Conservation (phyloP, 257 asterid genomes). For the Capsicum pubescens region DNA sequence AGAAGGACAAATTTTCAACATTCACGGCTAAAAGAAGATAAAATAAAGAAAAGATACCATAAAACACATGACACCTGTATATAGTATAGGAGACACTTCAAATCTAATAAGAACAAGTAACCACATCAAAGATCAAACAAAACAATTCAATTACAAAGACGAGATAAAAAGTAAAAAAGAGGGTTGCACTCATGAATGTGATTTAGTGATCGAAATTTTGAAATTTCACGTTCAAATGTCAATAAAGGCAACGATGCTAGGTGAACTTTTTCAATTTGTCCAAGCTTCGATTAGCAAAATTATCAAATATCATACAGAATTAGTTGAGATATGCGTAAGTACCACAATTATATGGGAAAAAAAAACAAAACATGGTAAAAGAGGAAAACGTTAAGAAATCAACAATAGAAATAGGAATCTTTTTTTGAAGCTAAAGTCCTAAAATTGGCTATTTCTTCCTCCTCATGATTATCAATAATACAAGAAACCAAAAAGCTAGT, state of each 20-base stretch:
- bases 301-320: no score
- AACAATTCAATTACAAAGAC: neutral
- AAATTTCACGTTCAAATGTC: neutral
- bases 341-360: rapidly evolving
- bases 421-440: neutral
- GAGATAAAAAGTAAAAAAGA: neutral
- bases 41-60: neutral
- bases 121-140: neutral
- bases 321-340: no score
- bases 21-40: neutral
- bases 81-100: conserved; percentile 16
- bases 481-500: neutral
- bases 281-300: no score
- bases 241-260: neutral
- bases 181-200: neutral
- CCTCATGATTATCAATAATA: conserved; percentile 20
- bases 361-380: neutral
- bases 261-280: no score
- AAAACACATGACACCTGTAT: conserved; percentile 15
- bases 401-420: conserved; percentile 13
- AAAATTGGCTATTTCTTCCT: conserved; percentile 22
- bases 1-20: neutral
- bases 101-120: conserved; percentile 1
- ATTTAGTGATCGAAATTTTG: no score
- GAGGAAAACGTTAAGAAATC: conserved; percentile 30